Conservation (phyloP, 441 rosid genomes). For the Biscutella laevigata region DNA sequence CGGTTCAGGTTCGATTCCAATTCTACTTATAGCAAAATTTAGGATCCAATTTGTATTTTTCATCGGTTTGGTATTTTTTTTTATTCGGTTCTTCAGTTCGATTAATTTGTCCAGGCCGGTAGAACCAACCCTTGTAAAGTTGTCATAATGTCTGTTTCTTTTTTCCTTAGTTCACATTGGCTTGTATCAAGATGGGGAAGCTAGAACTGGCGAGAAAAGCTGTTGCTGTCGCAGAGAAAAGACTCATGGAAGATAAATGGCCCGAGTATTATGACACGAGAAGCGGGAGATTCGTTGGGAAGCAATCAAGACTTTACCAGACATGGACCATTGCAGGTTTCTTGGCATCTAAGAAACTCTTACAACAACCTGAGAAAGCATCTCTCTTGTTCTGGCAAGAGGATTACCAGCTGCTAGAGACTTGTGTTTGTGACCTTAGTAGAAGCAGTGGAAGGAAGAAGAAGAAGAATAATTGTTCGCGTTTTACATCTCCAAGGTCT, state of each 20-base stretch:
- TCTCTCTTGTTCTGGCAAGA: constrained; percentile 54
- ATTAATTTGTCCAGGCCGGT: too few species aligned
- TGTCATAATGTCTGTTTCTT: neutral
- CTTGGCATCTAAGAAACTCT: constrained; percentile 48
- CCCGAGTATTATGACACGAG: constrained; percentile 63
- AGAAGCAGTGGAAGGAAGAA: constrained; percentile 39
- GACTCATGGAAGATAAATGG: constrained; percentile 43
- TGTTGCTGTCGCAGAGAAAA: constrained; percentile 42
- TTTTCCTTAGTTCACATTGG: constrained; percentile 60
- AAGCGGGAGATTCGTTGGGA: constrained; percentile 54
- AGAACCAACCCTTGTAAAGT: too few species aligned
- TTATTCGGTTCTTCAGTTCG: too few species aligned
- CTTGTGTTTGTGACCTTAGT: constrained; percentile 57
- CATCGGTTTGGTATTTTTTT: too few species aligned
- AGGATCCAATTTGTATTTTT: too few species aligned
- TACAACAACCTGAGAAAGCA: constrained; percentile 56
- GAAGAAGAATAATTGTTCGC: constrained; percentile 59
- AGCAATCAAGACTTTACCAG: constrained; percentile 50
- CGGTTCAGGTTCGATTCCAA: too few species aligned
- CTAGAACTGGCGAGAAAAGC: constrained; percentile 48
- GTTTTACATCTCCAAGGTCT: constrained; percentile 32
- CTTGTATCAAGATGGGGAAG: constrained; percentile 59
- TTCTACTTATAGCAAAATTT: too few species aligned
- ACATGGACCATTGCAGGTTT: constrained; percentile 62
- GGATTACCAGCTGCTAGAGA: constrained; percentile 63